Conservation (phyloP, 805 yeast genomes). For the Saccharomyces eubayanus region DNA sequence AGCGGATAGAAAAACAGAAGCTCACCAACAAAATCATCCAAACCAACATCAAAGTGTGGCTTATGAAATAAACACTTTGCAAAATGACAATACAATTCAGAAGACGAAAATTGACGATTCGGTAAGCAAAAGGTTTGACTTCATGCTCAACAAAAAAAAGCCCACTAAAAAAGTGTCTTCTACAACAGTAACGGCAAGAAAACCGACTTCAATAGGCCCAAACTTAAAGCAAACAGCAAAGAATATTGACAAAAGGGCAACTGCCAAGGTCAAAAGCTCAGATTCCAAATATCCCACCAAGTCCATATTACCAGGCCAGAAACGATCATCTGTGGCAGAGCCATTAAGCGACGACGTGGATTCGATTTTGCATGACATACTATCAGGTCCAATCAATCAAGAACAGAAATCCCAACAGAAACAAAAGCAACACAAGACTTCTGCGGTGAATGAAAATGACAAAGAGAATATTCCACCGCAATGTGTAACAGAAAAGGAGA, state of each 20-base stretch:
- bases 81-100: slow-evolving; percentile 21
- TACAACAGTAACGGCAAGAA: background rate
- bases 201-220: background rate
- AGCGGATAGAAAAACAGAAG: slow-evolving; percentile 27
- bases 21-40: slow-evolving; percentile 5
- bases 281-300: slow-evolving; percentile 1
- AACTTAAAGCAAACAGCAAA: background rate
- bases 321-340: background rate
- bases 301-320: background rate
- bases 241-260: slow-evolving; percentile 1
- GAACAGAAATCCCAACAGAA: background rate
- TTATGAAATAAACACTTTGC: slow-evolving; percentile 21
- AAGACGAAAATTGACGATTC: slow-evolving; percentile 24
- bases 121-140: slow-evolving; percentile 29
- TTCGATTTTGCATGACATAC: background rate
- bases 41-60: slow-evolving; percentile 6
- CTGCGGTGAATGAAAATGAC: slow-evolving; percentile 10
- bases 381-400: background rate
- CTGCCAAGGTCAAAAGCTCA: background rate
- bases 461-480: slow-evolving; percentile 27
- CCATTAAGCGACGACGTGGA: background rate
- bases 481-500: background rate
- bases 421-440: background rate
- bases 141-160: slow-evolving; percentile 26
- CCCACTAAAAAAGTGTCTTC: slow-evolving; percentile 2